Base-by-base conservation (phyloP, 306 rosid genomes). In the Ormosia emarginata region DNA sequence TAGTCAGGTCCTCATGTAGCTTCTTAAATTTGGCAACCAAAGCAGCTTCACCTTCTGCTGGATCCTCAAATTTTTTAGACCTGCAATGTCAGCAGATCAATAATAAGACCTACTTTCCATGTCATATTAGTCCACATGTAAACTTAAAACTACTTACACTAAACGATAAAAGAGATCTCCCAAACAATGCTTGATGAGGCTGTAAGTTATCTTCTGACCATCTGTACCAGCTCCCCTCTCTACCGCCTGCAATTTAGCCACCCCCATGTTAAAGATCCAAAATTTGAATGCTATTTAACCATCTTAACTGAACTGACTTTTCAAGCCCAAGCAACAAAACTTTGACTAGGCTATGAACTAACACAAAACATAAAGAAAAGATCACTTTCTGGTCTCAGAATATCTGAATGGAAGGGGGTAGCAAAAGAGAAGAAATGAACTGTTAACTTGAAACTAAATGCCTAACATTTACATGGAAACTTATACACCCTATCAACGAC, bases 61-160 rank as follows among this genome's bases (percentile, higher is more conserved):
- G 99, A 79, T 96, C 98, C 92, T 96, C 99, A 70, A 96, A 96
- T 79, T 96, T 96, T 74, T 96, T 98, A 32, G 99, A 93, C 91
- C 99, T 96, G 94, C 73, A 80, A 67, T 69, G 44, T 53, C 53
- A 64, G 67, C 18, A 62, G 67, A 76, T 17, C 50, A 73, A 69
- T 13, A 75, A 61, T 46, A 77, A 82, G 77, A 82, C 58, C 85
- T 7, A 62, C 78, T 67, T 84, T 29, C 33, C 49, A 63, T 29
- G 57, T 64, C 71, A 63, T 67, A 83, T 12, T 29, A 2, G 64
- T 36, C 37, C 81, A 79, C 33, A 32, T 29, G 40, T 33, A 64
- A 65, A 30, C 64, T 29, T n/a, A n/a, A 58, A 49, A 77, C 72
- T 58, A 83, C 99, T 91, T 81, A 96, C 99, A 96, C 99, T 66